phyloP scores from a whole-genome alignment of 2,329 filamentous ascomycete species.

The Sclerotinia sclerotiorum region DNA sequence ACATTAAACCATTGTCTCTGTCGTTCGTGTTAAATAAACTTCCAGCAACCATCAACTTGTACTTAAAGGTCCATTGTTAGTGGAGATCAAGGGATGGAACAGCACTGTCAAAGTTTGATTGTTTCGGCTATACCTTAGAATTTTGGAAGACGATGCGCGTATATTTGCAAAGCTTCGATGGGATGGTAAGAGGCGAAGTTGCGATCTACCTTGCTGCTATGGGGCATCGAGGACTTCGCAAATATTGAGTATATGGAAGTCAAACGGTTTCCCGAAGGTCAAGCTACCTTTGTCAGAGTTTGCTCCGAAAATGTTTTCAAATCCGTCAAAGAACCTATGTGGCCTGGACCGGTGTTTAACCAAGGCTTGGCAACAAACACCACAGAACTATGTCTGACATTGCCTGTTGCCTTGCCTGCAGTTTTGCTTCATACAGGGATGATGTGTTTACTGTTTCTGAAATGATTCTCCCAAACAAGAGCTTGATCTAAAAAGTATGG shows the following conservation, averaged over 20 bases:
- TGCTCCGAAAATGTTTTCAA: no score
- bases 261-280: no score
- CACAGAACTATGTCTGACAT: not conserved
- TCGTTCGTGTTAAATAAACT: no score
- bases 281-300: no score
- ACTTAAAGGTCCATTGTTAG: not conserved
- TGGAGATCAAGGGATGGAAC: not conserved
- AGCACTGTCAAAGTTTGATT: conserved; percentile 1
- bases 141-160: no score
- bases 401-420: not conserved
- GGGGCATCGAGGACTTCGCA: not conserved
- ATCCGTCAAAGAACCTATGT: no score
- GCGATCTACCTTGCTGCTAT: no score
- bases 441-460: not conserved
- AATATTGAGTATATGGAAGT: not conserved
- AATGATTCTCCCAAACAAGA: not conserved
- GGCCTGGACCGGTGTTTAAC: no score
- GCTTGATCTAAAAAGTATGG: not conserved
- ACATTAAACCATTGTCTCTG: no score
- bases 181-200: no score
- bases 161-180: no score
- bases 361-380: not conserved
- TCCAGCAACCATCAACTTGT: not conserved
- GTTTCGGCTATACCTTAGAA: not conserved
- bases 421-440: not conserved